Evolutionary conservation across 2,329 filamentous ascomycete genomes (phyloP).

Genomic region (Gaeumannomyces tritici): DNA sequence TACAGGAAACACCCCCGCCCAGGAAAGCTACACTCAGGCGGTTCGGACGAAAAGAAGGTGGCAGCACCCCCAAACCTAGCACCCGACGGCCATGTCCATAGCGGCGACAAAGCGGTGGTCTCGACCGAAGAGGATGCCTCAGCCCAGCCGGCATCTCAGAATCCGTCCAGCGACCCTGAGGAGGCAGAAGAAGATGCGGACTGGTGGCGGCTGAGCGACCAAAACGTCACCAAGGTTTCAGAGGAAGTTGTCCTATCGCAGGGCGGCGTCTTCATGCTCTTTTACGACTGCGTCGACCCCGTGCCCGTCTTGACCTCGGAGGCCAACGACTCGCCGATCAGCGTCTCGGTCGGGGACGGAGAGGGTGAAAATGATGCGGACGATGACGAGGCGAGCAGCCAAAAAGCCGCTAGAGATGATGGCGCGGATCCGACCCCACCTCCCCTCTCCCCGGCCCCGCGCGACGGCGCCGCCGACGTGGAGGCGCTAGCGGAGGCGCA

Average conservation of each 20-base stretch:
- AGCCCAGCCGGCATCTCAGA: neutral
- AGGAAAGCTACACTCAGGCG: neutral
- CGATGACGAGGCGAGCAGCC: neutral
- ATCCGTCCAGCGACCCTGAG: conserved; percentile 3
- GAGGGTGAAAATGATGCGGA: neutral
- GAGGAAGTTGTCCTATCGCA: conserved; percentile 67
- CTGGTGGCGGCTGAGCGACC: conserved; percentile 92
- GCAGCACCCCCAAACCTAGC: conserved; percentile 4
- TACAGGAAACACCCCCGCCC: conserved; percentile 59
- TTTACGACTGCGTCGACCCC: conserved; percentile 70
- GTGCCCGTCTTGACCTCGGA: conserved; percentile 27
- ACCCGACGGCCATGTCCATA: neutral
- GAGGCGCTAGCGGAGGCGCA: neutral
- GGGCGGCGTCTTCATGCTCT: conserved; percentile 90
- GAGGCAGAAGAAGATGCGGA: conserved; percentile 29
- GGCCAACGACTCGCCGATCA: neutral
- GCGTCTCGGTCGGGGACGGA: neutral
- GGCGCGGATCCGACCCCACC: too few species aligned
- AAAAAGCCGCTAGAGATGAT: too few species aligned
- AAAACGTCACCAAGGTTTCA: conserved; percentile 65
- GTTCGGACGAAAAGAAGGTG: conserved; percentile 8
- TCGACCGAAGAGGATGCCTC: conserved; percentile 3
- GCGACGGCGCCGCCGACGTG: neutral
- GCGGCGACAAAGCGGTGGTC: neutral
- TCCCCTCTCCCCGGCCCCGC: neutral